Evolutionary conservation across 768 basidiomycete genomes (phyloP), one percentile per base, ranked within the genome.

Genomic region (Paxillus involutus): DNA sequence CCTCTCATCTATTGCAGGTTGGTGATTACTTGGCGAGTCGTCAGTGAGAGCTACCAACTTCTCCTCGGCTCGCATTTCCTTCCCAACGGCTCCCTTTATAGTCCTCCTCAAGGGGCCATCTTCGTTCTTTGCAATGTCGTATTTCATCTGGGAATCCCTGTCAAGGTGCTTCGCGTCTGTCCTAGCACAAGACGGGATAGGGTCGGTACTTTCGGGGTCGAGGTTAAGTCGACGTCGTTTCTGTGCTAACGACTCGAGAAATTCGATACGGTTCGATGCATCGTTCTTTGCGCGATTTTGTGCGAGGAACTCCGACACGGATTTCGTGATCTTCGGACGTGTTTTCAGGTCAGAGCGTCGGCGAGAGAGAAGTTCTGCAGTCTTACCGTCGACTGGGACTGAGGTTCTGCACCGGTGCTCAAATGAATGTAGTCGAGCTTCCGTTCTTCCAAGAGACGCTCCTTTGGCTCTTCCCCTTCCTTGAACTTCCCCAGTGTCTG

Each of bases 61-160:
- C 26, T 56, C 51, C 37, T 53, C 61, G 19, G 32, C 35, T 30
- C 52, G 53, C 14, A 44, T 29, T 49, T 47, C 60, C 35, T 56
- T 63, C 30, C 47, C 53, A 37, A 47, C 57, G 0, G 48, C 48
- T 21, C 62, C 67, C 60, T 78, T 77, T 57, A 83, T 62, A 0
- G 85, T 90, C 60, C 82, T 77, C 30, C 80, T 77, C 41, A 93
- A 72, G 1, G 89, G 89, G 0, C 90, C 90, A 36, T 88, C 88
- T 50, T 84, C 85, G 57, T 92, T 91, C 70, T 84, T 89, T n/a
- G 86, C 86, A 57, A 93, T 88, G 65, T 93, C 91, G 59, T 91
- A 92, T 66, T 88, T 89, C 77, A 92, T 90, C 63, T 92, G 91
- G 1, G 82, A 72, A 52, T 90, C 87, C 37, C 91, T 75, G 66